Conservation (phyloP, 345 rosid genomes). For the Gynandropsis gynandra region DNA sequence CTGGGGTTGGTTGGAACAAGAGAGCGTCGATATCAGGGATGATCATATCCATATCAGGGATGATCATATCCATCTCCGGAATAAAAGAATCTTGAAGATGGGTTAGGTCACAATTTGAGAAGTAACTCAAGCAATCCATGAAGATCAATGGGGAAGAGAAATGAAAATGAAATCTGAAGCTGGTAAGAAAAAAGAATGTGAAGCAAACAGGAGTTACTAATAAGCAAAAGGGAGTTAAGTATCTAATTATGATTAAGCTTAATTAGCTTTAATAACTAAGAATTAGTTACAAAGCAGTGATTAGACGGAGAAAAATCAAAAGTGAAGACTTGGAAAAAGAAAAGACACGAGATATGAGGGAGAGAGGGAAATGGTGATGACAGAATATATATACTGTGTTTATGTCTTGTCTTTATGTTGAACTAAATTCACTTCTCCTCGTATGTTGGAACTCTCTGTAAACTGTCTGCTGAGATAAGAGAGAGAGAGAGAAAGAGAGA, state of each 20-base stretch:
- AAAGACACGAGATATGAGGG: slow-evolving; percentile 21
- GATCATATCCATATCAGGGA: slow-evolving; percentile 17
- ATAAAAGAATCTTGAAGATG: slow-evolving; percentile 27
- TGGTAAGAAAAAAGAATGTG: slow-evolving; percentile 16
- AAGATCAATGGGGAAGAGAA: slow-evolving; percentile 3
- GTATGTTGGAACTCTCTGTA: too few relatives aligned
- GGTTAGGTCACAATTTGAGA: slow-evolving; percentile 19
- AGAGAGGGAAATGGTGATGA: slow-evolving; percentile 21
- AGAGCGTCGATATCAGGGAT: too few relatives aligned
- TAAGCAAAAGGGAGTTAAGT: not conserved
- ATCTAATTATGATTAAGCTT: not conserved
- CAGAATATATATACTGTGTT: slow-evolving; percentile 17
- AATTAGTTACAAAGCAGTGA: slow-evolving; percentile 7
- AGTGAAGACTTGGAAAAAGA: slow-evolving; percentile 11
- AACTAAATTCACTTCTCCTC: slow-evolving; percentile 8
- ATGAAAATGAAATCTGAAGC: slow-evolving; percentile 17
- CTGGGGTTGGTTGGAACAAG: slow-evolving; percentile 19
- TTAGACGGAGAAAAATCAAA: slow-evolving; percentile 9
- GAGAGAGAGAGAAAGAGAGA: too few relatives aligned
- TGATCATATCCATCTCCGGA: slow-evolving; percentile 23
- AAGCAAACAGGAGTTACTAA: slow-evolving; percentile 22
- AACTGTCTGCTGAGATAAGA: too few relatives aligned
- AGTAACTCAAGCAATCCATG: slow-evolving; percentile 28
- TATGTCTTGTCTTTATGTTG: slow-evolving; percentile 5
- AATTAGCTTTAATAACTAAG: slow-evolving; percentile 16